Conservation (phyloP, 1,284 basidiomycete species). For the Tilletia setariae region DNA sequence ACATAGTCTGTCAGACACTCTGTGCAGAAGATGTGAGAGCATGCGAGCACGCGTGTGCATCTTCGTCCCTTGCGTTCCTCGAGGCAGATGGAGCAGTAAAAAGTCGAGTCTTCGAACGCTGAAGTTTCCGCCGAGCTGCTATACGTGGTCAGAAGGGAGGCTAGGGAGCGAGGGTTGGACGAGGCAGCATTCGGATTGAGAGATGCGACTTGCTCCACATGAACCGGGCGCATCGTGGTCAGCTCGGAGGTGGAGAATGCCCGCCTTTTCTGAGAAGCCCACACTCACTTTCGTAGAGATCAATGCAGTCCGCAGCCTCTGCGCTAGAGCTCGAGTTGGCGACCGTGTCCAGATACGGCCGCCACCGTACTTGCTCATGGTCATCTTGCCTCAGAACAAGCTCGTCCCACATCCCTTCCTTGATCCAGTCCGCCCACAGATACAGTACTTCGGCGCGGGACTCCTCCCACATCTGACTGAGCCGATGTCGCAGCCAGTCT, state of each 20-base stretch:
- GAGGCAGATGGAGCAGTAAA: slow-evolving; percentile 37
- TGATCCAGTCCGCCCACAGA: slow-evolving; percentile 27
- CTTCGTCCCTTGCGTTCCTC: slow-evolving; percentile 32
- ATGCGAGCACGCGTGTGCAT: slow-evolving; percentile 27
- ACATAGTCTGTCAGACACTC: slow-evolving; percentile 32
- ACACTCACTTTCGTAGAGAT: slow-evolving; percentile 2
- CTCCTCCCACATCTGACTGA: slow-evolving; percentile 26
- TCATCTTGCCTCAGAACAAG: background rate
- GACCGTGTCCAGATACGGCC: no score
- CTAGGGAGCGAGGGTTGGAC: slow-evolving; percentile 7
- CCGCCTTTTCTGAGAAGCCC: background rate
- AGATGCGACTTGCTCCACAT: slow-evolving; percentile 3
- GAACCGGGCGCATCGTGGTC: no score
- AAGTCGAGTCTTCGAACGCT: slow-evolving; percentile 28
- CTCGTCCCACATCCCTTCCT: slow-evolving; percentile 28
- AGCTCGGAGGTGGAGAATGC: background rate
- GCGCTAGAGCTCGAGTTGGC: no score
- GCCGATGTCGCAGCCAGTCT: slow-evolving; percentile 25
- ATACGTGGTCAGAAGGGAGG: slow-evolving; percentile 4
- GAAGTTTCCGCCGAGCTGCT: slow-evolving; percentile 17
- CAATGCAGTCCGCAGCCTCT: background rate
- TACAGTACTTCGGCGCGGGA: slow-evolving; percentile 29
- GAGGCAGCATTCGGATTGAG: slow-evolving; percentile 15
- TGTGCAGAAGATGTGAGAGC: slow-evolving; percentile 36
- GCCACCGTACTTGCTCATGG: no score